These are phyloP conservation scores for Camelina laxa DNA, from an alignment of 345 rosid genomes.

Conservation along the genomic window DNA sequence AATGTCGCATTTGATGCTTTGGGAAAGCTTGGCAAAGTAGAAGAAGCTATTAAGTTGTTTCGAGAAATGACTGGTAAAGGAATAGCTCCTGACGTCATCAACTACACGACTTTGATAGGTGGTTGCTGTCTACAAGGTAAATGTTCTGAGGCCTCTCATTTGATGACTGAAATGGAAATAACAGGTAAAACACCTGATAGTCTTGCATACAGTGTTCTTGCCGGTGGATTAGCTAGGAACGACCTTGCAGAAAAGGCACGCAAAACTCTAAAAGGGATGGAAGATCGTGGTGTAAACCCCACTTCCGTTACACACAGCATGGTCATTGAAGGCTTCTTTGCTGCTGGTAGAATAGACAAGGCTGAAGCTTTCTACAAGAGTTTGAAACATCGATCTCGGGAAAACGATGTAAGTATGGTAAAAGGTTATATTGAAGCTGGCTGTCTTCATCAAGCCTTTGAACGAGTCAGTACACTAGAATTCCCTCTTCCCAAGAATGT, in stretches of 20 bases:
- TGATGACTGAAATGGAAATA: constrained; percentile 58
- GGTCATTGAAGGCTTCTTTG: constrained; percentile 74
- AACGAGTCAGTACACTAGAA: constrained; percentile 50
- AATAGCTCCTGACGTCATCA: constrained; percentile 57
- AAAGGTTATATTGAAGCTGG: constrained; percentile 61
- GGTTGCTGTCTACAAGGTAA: constrained; percentile 64
- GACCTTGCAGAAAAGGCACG: constrained; percentile 51
- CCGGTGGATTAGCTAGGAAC: constrained; percentile 58
- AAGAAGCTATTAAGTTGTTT: constrained; percentile 56
- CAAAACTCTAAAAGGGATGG: constrained; percentile 49
- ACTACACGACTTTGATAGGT: constrained; percentile 71
- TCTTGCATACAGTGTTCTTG: constrained; percentile 59
- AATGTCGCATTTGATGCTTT: constrained; percentile 59
- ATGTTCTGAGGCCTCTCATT: constrained; percentile 46
- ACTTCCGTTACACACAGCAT: constrained; percentile 50
- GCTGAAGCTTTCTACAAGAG: constrained; percentile 60
- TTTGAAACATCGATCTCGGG: constrained; percentile 43
- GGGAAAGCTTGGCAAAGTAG: constrained; percentile 66
- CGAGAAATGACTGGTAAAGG: constrained; percentile 59
- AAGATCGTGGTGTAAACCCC: constrained; percentile 56
- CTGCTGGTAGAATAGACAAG: constrained; percentile 58
- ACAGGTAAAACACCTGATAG: constrained; percentile 56
- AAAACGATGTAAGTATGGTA: constrained; percentile 55
- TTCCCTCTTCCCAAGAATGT: constrained; percentile 46
- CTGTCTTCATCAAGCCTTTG: constrained; percentile 52